Evolutionary conservation across 768 basidiomycete genomes (phyloP).

Genomic region (Boletus sp.): DNA sequence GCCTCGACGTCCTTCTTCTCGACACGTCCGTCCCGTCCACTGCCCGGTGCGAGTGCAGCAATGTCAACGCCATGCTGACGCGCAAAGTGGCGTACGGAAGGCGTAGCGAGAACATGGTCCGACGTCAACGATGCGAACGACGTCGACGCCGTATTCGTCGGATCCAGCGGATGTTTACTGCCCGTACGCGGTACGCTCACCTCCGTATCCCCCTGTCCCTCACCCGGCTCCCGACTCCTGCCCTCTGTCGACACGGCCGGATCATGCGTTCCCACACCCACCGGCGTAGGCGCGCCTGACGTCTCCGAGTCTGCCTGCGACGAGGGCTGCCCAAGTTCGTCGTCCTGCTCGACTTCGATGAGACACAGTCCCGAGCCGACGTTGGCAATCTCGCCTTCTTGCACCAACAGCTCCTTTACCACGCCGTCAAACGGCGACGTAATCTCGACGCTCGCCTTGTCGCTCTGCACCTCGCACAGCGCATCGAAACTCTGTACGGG

Average conservation of each 20-base stretch:
- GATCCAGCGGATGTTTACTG: conserved; percentile 64
- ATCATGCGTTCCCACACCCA: conserved; percentile 8
- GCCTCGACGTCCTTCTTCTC: conserved; percentile 73
- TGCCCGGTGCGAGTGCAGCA: conserved; percentile 55
- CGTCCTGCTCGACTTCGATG: conserved; percentile 76
- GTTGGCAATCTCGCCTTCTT: conserved; percentile 81
- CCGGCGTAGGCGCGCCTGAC: not conserved
- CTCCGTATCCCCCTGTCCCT: not conserved
- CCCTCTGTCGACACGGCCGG: conserved; percentile 3
- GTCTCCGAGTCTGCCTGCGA: not conserved
- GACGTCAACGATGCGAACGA: too few species aligned
- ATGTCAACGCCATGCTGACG: conserved; percentile 64
- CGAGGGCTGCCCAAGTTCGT: not conserved
- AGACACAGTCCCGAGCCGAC: conserved; percentile 76
- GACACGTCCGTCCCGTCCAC: conserved; percentile 71
- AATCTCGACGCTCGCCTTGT: conserved; percentile 90
- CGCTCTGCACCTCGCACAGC: conserved; percentile 84
- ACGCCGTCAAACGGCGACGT: conserved; percentile 83
- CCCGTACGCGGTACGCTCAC: not conserved
- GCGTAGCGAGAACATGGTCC: conserved; percentile 60
- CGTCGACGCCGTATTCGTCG: conserved; percentile 35
- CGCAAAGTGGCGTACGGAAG: conserved; percentile 78
- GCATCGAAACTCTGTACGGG: conserved; percentile 63
- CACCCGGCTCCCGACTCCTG: not conserved
- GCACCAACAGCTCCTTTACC: conserved; percentile 67